These are phyloP conservation scores for Fusarium scirpi DNA, from an alignment of 2,329 filamentous ascomycete species.

Conservation along the genomic window DNA sequence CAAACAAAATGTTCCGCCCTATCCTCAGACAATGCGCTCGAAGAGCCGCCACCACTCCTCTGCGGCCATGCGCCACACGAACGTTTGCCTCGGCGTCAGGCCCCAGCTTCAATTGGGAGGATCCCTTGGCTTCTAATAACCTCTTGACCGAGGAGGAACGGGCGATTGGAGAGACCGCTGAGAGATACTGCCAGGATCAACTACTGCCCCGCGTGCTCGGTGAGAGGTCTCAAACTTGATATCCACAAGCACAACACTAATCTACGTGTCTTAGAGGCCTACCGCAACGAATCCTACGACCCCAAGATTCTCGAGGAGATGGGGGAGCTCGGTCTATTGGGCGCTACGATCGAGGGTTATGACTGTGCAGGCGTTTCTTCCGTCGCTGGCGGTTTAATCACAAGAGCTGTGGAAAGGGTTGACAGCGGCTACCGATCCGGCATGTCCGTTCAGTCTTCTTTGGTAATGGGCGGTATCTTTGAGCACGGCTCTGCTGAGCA, in stretches of 20 bases:
- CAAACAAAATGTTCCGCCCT: slow-evolving; percentile 49
- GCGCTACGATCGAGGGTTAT: slow-evolving; percentile 87
- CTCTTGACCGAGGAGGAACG: slow-evolving; percentile 90
- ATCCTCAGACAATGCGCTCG: slow-evolving; percentile 48
- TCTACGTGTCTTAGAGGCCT: slow-evolving; percentile 71
- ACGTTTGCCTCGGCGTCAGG: slow-evolving; percentile 53
- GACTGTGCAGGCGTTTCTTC: slow-evolving; percentile 89
- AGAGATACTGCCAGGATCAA: slow-evolving; percentile 92
- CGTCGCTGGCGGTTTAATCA: slow-evolving; percentile 90
- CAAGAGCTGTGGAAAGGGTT: slow-evolving; percentile 88
- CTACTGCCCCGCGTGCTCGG: slow-evolving; percentile 87
- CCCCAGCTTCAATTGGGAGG: slow-evolving; percentile 85
- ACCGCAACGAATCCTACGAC: slow-evolving; percentile 87
- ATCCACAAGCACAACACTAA: slow-evolving; percentile 20
- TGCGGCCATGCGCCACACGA: slow-evolving; percentile 47
- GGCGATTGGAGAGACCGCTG: slow-evolving; percentile 89
- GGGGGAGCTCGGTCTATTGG: slow-evolving; percentile 90
- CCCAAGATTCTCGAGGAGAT: slow-evolving; percentile 88
- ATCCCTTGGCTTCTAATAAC: slow-evolving; percentile 80
- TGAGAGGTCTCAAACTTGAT: slow-evolving; percentile 55
- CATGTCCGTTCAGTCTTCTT: slow-evolving; percentile 92
- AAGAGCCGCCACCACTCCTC: slow-evolving; percentile 32
- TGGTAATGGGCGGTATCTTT: slow-evolving; percentile 93
- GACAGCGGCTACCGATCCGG: slow-evolving; percentile 92
- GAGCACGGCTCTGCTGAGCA: slow-evolving; percentile 89